Conservation (phyloP, 73 alveolate species). For the Symbiodinium pilosum region DNA sequence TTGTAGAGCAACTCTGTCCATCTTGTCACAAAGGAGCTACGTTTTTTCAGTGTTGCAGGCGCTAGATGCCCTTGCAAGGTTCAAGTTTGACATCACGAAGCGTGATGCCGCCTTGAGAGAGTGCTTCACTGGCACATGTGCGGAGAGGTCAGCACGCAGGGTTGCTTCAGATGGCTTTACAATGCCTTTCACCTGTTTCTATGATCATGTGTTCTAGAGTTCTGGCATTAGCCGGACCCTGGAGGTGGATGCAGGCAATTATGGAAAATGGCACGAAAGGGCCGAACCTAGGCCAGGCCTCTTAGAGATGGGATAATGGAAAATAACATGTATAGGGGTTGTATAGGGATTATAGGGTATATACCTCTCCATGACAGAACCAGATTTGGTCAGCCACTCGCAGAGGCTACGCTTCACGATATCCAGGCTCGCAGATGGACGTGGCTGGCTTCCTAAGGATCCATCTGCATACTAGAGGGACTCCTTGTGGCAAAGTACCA, state of each 20-base stretch:
- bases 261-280: constrained; percentile 54
- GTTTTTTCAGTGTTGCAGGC: neutral
- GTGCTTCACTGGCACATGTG: constrained; percentile 33
- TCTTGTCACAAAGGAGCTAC: too few relatives aligned
- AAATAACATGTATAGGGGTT: too few relatives aligned
- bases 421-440: constrained; percentile 65
- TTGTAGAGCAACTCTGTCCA: too few relatives aligned
- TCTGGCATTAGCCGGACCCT: too few relatives aligned
- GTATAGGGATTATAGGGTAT: too few relatives aligned
- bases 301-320: neutral
- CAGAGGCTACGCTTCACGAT: constrained; percentile 48
- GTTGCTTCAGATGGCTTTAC: too few relatives aligned
- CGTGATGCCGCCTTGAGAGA: constrained; percentile 19
- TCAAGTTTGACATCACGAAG: neutral
- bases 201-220: too few relatives aligned
- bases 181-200: too few relatives aligned
- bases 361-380: neutral
- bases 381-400: neutral
- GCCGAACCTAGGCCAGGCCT: constrained; percentile 23
- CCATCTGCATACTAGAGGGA: too few relatives aligned
- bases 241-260: constrained; percentile 36
- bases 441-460: neutral
- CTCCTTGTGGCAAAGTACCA: too few relatives aligned
- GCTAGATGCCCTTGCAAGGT: too few relatives aligned
- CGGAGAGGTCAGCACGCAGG: too few relatives aligned